Conservation (phyloP, 371 early-diverging fungal species). For the Syncephalastrum monosporum region DNA sequence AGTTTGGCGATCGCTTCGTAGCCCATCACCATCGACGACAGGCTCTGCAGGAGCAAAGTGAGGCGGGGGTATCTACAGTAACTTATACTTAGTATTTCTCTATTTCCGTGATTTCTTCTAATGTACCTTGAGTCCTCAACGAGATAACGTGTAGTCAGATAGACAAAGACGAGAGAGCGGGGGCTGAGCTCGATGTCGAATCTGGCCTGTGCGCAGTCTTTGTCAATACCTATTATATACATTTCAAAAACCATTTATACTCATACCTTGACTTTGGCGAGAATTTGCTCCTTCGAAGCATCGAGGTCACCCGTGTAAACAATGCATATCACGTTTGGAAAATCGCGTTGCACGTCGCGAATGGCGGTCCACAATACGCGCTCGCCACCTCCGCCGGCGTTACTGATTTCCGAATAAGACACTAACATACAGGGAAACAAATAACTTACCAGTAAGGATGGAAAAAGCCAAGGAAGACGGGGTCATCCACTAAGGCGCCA, state of each 20-base stretch:
- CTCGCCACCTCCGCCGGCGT: conserved; percentile 96
- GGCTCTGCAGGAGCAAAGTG: conserved; percentile 84
- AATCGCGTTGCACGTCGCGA: conserved; percentile 67
- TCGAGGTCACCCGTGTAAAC: conserved; percentile 81
- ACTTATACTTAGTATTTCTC: background rate
- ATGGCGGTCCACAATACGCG: conserved; percentile 92
- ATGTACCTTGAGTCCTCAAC: conserved; percentile 69
- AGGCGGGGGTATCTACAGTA: conserved; percentile 68
- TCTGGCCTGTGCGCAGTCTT: conserved; percentile 13
- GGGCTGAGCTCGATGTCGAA: conserved; percentile 71
- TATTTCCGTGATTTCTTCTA: background rate
- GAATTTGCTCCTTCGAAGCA: conserved; percentile 50
- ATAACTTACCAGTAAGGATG: conserved; percentile 78
- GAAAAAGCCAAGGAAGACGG: conserved; percentile 72
- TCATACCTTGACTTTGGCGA: conserved; percentile 63
- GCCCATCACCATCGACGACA: conserved; percentile 77
- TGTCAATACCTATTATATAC: background rate
- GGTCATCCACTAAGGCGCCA: conserved; percentile 13
- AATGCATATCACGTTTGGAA: conserved; percentile 61
- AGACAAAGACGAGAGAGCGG: conserved; percentile 57
- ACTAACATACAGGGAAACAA: background rate
- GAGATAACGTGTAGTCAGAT: conserved; percentile 60
- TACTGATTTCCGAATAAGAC: conserved; percentile 41
- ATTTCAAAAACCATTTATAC: background rate
- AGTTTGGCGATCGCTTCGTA: conserved; percentile 72